Percentiles rank a stretch among this genome's conserved stretches.
phyloP scores from a whole-genome alignment of 2,329 filamentous ascomycete species.

The Dichotomopilus funicola region DNA sequence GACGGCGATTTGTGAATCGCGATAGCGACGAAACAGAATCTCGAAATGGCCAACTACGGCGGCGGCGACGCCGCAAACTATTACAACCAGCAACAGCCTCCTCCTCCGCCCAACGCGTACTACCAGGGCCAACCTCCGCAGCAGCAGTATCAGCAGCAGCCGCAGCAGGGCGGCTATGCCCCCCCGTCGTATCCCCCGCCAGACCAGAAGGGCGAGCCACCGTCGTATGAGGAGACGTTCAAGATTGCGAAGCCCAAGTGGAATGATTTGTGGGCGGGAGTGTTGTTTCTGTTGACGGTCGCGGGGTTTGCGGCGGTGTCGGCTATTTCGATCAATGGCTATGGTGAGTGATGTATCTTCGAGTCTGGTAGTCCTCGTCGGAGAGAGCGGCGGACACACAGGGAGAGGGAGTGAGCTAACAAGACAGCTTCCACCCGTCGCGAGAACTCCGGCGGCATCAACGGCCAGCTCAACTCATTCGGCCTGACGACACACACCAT shows the following conservation, averaged over 20 bases:
- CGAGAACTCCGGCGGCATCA: slow-evolving; percentile 66
- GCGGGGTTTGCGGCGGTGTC: slow-evolving; percentile 69
- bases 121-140: slow-evolving; percentile 12
- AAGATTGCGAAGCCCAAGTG: slow-evolving; percentile 77
- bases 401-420: not conserved
- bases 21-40: too few species aligned
- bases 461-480: slow-evolving; percentile 58
- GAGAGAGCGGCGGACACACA: too few species aligned
- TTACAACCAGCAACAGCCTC: slow-evolving; percentile 14
- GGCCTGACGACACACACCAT: slow-evolving; percentile 76
- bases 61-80: slow-evolving; percentile 17
- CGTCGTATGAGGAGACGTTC: slow-evolving; percentile 73
- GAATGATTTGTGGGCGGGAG: slow-evolving; percentile 83
- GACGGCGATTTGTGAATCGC: not conserved
- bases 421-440: slow-evolving; percentile 42
- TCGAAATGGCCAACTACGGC: slow-evolving; percentile 16
- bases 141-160: not conserved
- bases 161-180: slow-evolving; percentile 14
- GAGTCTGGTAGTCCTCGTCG: not conserved
- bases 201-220: slow-evolving; percentile 35
- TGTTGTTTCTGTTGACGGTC: slow-evolving; percentile 43
- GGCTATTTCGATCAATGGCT: slow-evolving; percentile 68
- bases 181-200: slow-evolving; percentile 19
- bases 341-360: slow-evolving; percentile 39
- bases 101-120: slow-evolving; percentile 19